These are phyloP conservation scores for Exophiala xenobiotica DNA, from an alignment of 2,329 filamentous ascomycete species.

Conservation along the genomic window DNA sequence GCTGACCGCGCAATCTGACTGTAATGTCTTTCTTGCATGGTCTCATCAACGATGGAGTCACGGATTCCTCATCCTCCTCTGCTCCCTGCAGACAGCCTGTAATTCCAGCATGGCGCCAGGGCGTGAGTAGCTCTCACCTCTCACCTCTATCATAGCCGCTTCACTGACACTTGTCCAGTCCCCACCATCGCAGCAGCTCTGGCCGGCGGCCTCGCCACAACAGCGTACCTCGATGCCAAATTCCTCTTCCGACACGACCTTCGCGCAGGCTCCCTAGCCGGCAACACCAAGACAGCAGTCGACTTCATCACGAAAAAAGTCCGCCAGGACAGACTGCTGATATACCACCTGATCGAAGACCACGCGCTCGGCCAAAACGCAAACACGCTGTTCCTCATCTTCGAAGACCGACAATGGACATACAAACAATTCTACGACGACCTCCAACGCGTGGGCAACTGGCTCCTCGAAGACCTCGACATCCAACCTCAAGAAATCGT, in stretches of 20 bases:
- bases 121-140: conserved; percentile 8
- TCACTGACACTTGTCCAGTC: conserved; percentile 9
- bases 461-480: conserved; percentile 56
- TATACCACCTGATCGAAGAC: conserved; percentile 67
- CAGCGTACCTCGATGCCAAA: conserved; percentile 68
- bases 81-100: neutral
- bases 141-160: neutral
- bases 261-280: conserved; percentile 41
- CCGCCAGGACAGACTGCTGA: conserved; percentile 55
- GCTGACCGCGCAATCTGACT: neutral
- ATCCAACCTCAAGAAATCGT: conserved; percentile 62
- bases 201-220: conserved; percentile 41
- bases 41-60: neutral
- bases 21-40: too few relatives aligned
- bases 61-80: neutral
- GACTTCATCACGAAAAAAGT: conserved; percentile 37
- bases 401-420: conserved; percentile 60
- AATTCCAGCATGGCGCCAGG: conserved; percentile 9
- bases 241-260: conserved; percentile 66
- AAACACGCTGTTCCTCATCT: conserved; percentile 65
- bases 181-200: conserved; percentile 32
- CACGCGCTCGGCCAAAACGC: conserved; percentile 52
- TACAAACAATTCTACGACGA: conserved; percentile 57
- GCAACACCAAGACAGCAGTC: conserved; percentile 11
- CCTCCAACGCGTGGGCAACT: conserved; percentile 60